Evolutionary conservation across 805 yeast genomes (phyloP), one percentile per base, ranked within the genome.

Genomic region (Cyberlindnera mycetangii): DNA sequence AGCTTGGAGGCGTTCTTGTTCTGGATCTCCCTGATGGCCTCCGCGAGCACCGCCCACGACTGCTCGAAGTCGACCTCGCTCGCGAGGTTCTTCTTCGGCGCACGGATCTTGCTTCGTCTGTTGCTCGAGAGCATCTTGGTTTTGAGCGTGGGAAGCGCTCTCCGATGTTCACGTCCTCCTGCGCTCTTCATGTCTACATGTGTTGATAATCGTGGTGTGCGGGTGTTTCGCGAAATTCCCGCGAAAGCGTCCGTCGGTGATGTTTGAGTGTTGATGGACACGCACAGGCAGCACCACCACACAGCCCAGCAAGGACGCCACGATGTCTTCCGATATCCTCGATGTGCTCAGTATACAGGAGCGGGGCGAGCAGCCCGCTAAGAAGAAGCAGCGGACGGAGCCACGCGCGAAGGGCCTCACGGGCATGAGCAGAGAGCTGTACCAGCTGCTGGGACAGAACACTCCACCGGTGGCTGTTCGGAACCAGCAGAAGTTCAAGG

Each of bases 381-480:
- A 56, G 47, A 67, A 69, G 49, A 65, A 62, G 55, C 67, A 65
- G 44, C 69, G 64, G 43, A n/a, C 41, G 3, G 51, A 44, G 28
- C 50, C 41, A 25, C 54, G 51, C 33, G 51, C 56, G 24, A 67
- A 66, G 35, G 53, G 53, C n/a, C 41, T 48, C 7, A 70, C 81
- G 2, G 96, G 96, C 20, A 85, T 92, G 79, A 90, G 87, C 50
- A 76, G 98, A 54, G 99, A 93, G 62, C 70, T 93, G 42, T 90
- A 85, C 64, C 85, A 85, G 52, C 72, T 95, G 42, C 70, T 93
- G 32, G 99, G 99, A 5, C 90, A 93, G 32, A 89, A 89, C 62
- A 81, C 95, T 2, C 97, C 99, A 1, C 90, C 98, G 0, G 78
- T 76, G 7, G 75, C 74, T n/a, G 76, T 75, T n/a, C 71, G 72